Conservation (phyloP, 139 green algal genomes). For the Edaphochlamys debaryana region DNA sequence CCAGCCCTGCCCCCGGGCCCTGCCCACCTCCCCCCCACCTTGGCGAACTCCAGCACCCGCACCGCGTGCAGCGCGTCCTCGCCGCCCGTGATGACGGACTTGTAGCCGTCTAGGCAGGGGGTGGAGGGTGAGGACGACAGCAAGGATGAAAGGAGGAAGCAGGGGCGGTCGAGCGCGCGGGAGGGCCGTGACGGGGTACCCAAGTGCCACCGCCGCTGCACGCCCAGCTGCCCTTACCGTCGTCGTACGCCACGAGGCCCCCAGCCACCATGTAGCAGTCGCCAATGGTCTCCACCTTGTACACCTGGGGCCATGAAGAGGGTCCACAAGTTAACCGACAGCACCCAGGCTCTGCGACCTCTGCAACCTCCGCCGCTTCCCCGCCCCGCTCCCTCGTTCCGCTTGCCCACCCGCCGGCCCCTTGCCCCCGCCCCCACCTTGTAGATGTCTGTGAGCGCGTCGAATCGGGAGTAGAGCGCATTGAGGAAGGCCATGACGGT, state of each 20-base stretch:
- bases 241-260: constrained; percentile 17
- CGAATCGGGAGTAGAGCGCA: constrained; percentile 14
- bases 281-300: constrained; percentile 66
- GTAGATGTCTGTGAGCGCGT: constrained; percentile 23
- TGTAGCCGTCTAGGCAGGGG: constrained; percentile 43
- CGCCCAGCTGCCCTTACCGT: no score
- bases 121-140: no score
- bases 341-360: neutral
- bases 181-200: no score
- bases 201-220: no score
- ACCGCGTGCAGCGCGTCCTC: constrained; percentile 50
- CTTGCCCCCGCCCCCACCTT: no score
- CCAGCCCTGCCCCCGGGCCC: no score
- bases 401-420: no score
- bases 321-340: neutral
- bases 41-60: constrained; percentile 31
- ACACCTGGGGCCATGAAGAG: constrained; percentile 19
- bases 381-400: no score
- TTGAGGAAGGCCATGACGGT: constrained; percentile 31
- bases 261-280: constrained; percentile 64
- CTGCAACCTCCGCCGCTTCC: no score
- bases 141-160: no score
- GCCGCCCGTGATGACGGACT: constrained; percentile 3
- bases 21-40: neutral
- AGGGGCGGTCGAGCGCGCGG: no score